These are phyloP conservation scores for Blastobotrys arbuscula DNA, from an alignment of 1,139 yeast species.

Conservation along the genomic window DNA sequence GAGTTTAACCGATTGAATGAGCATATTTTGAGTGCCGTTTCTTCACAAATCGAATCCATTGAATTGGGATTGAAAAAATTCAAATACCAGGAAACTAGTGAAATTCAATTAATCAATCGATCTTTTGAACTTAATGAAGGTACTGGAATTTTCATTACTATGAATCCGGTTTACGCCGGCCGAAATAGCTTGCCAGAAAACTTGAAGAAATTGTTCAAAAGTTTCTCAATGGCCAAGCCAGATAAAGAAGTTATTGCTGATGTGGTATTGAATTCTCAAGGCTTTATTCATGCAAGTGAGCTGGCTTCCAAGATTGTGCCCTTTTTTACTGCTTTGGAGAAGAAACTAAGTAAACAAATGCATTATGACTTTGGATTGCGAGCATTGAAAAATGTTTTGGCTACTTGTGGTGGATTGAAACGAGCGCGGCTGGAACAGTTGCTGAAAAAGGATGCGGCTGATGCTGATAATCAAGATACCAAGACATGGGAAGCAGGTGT, in stretches of 20 bases:
- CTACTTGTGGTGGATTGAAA: conserved; percentile 51
- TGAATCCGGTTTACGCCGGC: conserved; percentile 89
- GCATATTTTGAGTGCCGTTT: conserved; percentile 72
- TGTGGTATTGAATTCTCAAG: conserved; percentile 67
- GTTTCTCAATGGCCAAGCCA: conserved; percentile 69
- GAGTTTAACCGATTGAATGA: conserved; percentile 83
- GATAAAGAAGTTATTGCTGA: conserved; percentile 67
- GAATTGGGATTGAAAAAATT: conserved; percentile 37
- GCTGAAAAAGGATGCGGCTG: neutral
- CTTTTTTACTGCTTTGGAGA: conserved; percentile 45
- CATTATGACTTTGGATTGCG: conserved; percentile 93
- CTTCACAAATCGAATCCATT: conserved; percentile 73
- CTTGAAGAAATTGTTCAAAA: conserved; percentile 69
- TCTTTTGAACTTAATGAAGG: conserved; percentile 38
- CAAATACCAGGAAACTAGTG: conserved; percentile 11
- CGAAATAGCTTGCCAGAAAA: conserved; percentile 82
- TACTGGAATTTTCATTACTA: conserved; percentile 78
- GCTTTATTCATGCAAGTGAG: conserved; percentile 48
- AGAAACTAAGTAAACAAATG: conserved; percentile 44
- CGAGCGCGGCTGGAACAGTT: conserved; percentile 23
- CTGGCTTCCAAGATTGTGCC: conserved; percentile 52
- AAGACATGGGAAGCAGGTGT: conserved; percentile 43
- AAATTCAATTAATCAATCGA: conserved; percentile 49
- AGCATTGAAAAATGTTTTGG: conserved; percentile 62
- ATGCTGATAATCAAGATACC: neutral